Evolutionary conservation across 2,329 filamentous ascomycete genomes (phyloP), one percentile per base, ranked within the genome.

Genomic region (Elsinoe batatas): DNA sequence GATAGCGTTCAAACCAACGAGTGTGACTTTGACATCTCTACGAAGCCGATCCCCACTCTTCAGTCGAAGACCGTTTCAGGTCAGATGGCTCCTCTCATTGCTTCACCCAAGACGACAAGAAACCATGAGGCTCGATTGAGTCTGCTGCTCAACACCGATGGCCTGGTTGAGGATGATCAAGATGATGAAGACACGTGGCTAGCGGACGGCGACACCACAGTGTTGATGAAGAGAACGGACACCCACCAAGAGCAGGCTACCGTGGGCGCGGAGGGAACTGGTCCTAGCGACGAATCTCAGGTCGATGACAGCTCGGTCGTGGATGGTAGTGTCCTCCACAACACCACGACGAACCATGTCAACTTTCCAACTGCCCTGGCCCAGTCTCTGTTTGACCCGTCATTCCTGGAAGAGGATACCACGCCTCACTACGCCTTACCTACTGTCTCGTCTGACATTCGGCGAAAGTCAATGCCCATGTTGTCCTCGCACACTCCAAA

Each of bases 381-480:
- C 5, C 44, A 49, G 17, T 33, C 13, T 38, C 17, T 51, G 32
- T 38, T 51, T 12, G 32, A 37, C 47, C 32, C 32, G 13, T 18
- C 47, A 2, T 43, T 47, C 44, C 32, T 53, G 12, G 36, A 56
- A 3, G 54, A 51, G 12, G 46, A 44, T 36, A 7, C 54, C 13
- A 56, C 61, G 30, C 67, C 66, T 26, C 62, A 64, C 51, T 70
- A 67, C 56, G 66, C 65, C 17, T 51, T 62, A 36, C 61, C 67
- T 3, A 69, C 67, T 1, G 53, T 66, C 17, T 59, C 68, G 2
- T 68, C 58, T 36, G 61, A 65, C 46, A 62, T 64, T 15, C 61
- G 66, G 35, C 65, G 66, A 20, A 68, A 67, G 53, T 68, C 66
- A 8, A 57, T 69, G 13, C 65, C 66, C 42, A 55, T 62, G 5